Percentiles rank a stretch among this genome's conserved stretches.
These are phyloP conservation scores for Sporothrix curviconia DNA, from an alignment of 2,329 filamentous ascomycete genomes.

Conservation along the genomic window DNA sequence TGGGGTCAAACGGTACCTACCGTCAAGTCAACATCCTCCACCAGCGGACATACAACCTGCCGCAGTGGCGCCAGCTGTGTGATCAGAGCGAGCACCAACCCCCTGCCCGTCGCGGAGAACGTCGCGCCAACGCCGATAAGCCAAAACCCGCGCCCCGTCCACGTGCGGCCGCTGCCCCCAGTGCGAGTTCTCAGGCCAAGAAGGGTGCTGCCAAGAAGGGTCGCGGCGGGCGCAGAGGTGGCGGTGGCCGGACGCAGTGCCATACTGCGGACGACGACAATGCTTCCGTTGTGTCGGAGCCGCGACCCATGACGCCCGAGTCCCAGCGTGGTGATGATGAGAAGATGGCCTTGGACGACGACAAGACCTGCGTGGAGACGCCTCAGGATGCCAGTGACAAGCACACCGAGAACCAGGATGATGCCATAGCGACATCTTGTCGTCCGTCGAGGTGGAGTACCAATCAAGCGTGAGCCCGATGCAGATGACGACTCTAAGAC, in stretches of 20 bases:
- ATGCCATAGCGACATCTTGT: constrained; percentile 30
- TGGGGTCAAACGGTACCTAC: constrained; percentile 90
- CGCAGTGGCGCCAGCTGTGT: constrained; percentile 90
- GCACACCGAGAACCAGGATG: constrained; percentile 26
- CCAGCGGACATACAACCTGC: constrained; percentile 90
- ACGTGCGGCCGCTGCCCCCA: constrained; percentile 26
- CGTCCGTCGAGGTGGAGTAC: constrained; percentile 46
- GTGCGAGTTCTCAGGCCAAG: constrained; percentile 15
- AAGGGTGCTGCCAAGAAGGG: constrained; percentile 22
- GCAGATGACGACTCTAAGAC: constrained; percentile 32
- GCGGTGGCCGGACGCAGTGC: constrained; percentile 28
- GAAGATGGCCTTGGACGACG: constrained; percentile 22
- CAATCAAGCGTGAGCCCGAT: constrained; percentile 37
- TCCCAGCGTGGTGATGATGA: constrained; percentile 34
- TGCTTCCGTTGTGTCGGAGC: constrained; percentile 33
- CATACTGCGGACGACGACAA: constrained; percentile 35
- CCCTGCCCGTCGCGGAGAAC: constrained; percentile 79
- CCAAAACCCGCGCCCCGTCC: constrained; percentile 37
- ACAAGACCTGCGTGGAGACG: constrained; percentile 17
- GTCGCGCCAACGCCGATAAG: constrained; percentile 56
- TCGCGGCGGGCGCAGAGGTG: constrained; percentile 28
- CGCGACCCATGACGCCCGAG: constrained; percentile 52
- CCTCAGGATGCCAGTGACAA: constrained; percentile 8
- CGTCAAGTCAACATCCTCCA: constrained; percentile 97
- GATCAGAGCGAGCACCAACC: constrained; percentile 95